Conservation (phyloP, 148 eudicot species). For the Limonium bicolor region DNA sequence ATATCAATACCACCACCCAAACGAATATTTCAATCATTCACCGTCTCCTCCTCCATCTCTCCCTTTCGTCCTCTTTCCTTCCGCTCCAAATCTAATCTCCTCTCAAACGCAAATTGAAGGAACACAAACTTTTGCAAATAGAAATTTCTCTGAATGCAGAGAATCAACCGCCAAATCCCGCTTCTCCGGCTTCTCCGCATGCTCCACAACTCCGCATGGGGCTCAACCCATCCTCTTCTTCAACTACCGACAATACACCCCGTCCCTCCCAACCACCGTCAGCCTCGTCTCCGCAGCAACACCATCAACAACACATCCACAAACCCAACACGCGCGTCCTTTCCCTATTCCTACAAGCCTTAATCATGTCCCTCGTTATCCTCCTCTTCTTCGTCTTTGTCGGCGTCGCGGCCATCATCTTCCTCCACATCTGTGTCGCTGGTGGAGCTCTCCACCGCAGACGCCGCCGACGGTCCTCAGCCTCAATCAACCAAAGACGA, state of each 20-base stretch:
- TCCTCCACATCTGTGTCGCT: conserved; percentile 9
- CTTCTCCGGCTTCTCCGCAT: neutral
- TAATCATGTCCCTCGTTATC: conserved; percentile 7
- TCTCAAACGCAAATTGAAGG: too few relatives aligned
- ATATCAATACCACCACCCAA: too few relatives aligned
- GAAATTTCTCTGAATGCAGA: too few relatives aligned
- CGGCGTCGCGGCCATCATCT: conserved; percentile 11
- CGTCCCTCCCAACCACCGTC: conserved; percentile 1
- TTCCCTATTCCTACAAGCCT: conserved; percentile 7
- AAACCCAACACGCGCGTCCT: conserved; percentile 6
- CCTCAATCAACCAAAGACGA: neutral
- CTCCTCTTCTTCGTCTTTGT: conserved; percentile 10
- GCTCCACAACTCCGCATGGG: neutral
- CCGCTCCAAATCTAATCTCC: too few relatives aligned
- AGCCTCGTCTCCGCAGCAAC: neutral
- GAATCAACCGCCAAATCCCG: conserved; percentile 3
- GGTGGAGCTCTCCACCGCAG: conserved; percentile 11
- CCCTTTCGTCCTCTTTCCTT: too few relatives aligned
- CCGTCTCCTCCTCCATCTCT: too few relatives aligned
- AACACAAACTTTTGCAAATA: too few relatives aligned
- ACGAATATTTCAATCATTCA: too few relatives aligned
- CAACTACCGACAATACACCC: too few relatives aligned
- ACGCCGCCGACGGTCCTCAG: conserved; percentile 2
- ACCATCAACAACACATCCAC: neutral
- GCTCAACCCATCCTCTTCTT: neutral